Conservation (phyloP, 2,329 filamentous ascomycete species). For the Alternaria hordeiaustralica region DNA sequence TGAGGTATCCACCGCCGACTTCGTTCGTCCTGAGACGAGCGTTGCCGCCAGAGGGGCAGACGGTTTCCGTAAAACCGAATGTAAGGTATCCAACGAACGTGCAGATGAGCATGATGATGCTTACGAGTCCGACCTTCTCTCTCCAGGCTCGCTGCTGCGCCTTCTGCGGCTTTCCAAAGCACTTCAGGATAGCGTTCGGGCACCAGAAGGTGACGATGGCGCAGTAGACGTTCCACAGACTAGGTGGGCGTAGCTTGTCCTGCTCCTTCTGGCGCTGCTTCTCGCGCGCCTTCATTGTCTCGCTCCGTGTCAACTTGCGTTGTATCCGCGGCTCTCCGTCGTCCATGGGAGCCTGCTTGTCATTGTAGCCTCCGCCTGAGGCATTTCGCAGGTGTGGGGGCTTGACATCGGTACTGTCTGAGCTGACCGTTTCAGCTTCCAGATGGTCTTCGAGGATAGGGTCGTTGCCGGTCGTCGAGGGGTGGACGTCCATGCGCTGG, state of each 20-base stretch:
- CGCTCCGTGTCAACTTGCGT: conserved; percentile 71
- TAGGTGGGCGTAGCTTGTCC: conserved; percentile 76
- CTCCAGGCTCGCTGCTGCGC: conserved; percentile 93
- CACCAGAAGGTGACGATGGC: conserved; percentile 93
- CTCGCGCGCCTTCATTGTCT: conserved; percentile 65
- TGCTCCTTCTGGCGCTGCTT: conserved; percentile 64
- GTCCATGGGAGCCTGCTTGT: conserved; percentile 47
- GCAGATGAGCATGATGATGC: conserved; percentile 88
- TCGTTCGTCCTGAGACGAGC: conserved; percentile 79
- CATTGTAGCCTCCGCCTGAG: conserved; percentile 48
- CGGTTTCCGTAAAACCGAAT: conserved; percentile 90
- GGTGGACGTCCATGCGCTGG: conserved; percentile 86
- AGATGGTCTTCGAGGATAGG: conserved; percentile 77
- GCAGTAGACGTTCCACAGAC: conserved; percentile 95
- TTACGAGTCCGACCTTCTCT: conserved; percentile 97
- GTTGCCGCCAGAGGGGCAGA: conserved; percentile 75
- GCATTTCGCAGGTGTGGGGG: conserved; percentile 46
- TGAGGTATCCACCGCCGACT: conserved; percentile 85
- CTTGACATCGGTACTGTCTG: conserved; percentile 68
- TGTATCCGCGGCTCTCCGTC: conserved; percentile 46
- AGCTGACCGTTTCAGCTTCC: conserved; percentile 61
- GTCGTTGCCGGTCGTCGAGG: conserved; percentile 91
- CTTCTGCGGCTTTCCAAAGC: conserved; percentile 83
- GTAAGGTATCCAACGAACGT: conserved; percentile 91
- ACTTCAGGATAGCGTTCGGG: conserved; percentile 81